Conservation (phyloP, 75 land plant species). For the Pinus albicaulis region DNA sequence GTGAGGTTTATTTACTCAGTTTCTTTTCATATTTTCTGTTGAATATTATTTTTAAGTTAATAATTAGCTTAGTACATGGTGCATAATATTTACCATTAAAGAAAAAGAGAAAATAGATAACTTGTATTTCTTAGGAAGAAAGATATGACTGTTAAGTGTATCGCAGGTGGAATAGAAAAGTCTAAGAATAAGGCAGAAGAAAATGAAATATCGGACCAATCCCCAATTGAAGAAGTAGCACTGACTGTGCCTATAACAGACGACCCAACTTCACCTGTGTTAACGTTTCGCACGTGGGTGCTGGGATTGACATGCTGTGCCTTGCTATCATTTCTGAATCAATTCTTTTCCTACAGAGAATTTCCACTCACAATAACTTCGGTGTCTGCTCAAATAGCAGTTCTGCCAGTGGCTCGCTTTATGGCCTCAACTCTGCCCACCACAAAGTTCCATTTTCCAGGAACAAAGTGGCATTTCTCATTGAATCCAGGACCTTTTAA, state of each 20-base stretch:
- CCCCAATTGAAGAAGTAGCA: constrained; percentile 47
- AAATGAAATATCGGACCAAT: constrained; percentile 4
- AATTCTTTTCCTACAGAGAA: constrained; percentile 29
- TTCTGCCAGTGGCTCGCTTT: constrained; percentile 62
- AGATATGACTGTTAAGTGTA: too few relatives aligned
- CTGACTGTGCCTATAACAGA: constrained; percentile 35
- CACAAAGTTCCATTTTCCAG: not conserved
- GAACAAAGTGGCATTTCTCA: not conserved
- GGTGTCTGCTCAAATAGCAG: constrained; percentile 49
- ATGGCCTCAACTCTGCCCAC: constrained; percentile 34
- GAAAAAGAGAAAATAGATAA: too few relatives aligned
- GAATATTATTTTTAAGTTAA: too few relatives aligned
- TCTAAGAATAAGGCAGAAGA: too few relatives aligned
- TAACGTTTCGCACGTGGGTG: constrained; percentile 38
- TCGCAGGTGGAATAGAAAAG: too few relatives aligned
- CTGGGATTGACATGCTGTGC: constrained; percentile 27
- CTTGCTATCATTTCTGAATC: constrained; percentile 32
- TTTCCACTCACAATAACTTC: constrained; percentile 19
- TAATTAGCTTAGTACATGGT: too few relatives aligned
- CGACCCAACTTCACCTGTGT: constrained; percentile 33
- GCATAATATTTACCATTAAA: too few relatives aligned
- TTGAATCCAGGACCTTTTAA: constrained; percentile 63
- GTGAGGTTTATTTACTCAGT: too few relatives aligned
- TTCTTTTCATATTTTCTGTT: too few relatives aligned
- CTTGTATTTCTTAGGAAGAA: too few relatives aligned